Evolutionary conservation across 2,329 filamentous ascomycete genomes (phyloP).

Genomic region (Arthrobotrys megalospora): DNA sequence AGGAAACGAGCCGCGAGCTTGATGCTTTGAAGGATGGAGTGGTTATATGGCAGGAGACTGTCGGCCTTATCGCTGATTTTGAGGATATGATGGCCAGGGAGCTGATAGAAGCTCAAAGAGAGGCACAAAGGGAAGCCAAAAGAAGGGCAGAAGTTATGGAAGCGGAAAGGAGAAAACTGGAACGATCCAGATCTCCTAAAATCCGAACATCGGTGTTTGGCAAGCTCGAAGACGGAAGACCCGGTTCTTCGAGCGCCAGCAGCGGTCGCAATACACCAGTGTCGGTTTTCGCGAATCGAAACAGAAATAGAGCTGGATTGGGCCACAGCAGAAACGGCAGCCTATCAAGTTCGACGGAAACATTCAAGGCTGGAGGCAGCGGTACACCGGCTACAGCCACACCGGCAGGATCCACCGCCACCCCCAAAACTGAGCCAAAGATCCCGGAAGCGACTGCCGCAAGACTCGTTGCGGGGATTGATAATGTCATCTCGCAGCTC

Average conservation of each 20-base stretch:
- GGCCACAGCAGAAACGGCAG: conserved; percentile 53
- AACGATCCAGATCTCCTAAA: conserved; percentile 69
- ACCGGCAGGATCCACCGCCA: background rate
- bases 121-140: conserved; percentile 36
- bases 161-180: conserved; percentile 62
- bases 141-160: conserved; percentile 63
- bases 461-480: conserved; percentile 53
- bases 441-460: conserved; percentile 50
- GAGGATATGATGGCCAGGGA: conserved; percentile 74
- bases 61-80: conserved; percentile 75
- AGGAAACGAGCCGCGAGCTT: conserved; percentile 75
- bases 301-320: conserved; percentile 36
- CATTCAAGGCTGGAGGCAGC: conserved; percentile 36
- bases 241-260: conserved; percentile 44
- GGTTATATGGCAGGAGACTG: conserved; percentile 76
- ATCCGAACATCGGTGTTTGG: conserved; percentile 71
- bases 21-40: conserved; percentile 78
- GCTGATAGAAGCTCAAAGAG: conserved; percentile 68
- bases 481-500: conserved; percentile 56
- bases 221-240: conserved; percentile 70
- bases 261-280: conserved; percentile 56
- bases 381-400: background rate
- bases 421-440: conserved; percentile 16
- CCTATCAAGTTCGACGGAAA: conserved; percentile 54
- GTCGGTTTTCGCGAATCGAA: conserved; percentile 54